Evolutionary conservation across 192 early-diverging fungal genomes (phyloP).

Genomic region (Rhizoclosmatium globosum): DNA sequence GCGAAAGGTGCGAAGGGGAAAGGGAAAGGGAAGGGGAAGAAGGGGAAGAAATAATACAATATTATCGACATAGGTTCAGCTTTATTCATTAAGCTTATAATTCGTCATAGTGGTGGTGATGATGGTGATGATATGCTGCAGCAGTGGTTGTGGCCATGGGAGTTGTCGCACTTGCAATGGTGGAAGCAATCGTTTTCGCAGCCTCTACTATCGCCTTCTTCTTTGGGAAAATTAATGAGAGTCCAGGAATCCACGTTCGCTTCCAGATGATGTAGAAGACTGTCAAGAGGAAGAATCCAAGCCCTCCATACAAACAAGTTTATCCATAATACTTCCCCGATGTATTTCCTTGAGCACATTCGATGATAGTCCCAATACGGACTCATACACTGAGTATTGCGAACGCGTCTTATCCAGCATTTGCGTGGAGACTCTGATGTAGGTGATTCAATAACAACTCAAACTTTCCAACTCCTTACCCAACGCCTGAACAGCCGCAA

Average conservation of each 20-base stretch:
- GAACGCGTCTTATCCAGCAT: slow-evolving; percentile 25
- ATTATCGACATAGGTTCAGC: neutral
- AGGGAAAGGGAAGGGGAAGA: slow-evolving; percentile 17
- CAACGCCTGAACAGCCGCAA: slow-evolving; percentile 33
- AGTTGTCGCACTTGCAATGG: neutral
- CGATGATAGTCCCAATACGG: slow-evolving; percentile 5
- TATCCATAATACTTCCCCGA: slow-evolving; percentile 31
- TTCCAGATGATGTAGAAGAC: slow-evolving; percentile 34
- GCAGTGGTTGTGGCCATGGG: neutral
- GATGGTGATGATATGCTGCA: neutral
- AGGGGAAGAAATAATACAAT: slow-evolving; percentile 19
- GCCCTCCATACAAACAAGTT: slow-evolving; percentile 33
- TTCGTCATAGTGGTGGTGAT: slow-evolving; percentile 1
- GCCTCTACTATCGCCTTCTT: neutral
- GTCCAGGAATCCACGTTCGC: slow-evolving; percentile 38
- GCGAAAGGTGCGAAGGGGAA: slow-evolving; percentile 44
- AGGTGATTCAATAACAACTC: neutral
- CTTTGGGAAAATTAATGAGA: neutral
- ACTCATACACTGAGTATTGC: slow-evolving; percentile 20
- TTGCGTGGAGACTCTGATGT: slow-evolving; percentile 30
- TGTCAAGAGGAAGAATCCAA: slow-evolving; percentile 26
- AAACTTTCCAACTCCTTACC: neutral
- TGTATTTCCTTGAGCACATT: slow-evolving; percentile 28
- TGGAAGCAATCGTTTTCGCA: neutral
- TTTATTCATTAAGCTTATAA: neutral